Percentiles rank a stretch among this genome's conserved stretches.
Evolutionary conservation across 2,329 filamentous ascomycete genomes (phyloP).

Genomic region (Sporothrix luriei): DNA sequence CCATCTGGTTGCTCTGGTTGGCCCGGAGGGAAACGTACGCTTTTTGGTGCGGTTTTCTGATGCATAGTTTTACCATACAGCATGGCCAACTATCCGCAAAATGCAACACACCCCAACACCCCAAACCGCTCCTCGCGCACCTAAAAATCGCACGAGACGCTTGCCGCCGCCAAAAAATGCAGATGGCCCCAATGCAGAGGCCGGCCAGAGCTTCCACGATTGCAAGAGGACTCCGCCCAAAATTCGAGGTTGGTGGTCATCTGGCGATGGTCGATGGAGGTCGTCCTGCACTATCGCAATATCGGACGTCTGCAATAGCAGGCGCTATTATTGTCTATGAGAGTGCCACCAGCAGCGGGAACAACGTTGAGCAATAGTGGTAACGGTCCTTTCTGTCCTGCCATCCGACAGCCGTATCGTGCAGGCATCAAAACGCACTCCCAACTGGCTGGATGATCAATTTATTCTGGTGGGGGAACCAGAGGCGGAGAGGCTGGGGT

Average conservation of each 20-base stretch:
- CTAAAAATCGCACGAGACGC: constrained; percentile 7
- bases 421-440: not conserved
- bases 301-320: constrained; percentile 8
- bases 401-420: constrained; percentile 4
- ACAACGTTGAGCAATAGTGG: not conserved
- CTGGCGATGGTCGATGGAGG: not conserved
- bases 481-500: not conserved
- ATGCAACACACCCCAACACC: constrained; percentile 6
- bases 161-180: constrained; percentile 1
- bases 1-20: constrained; percentile 9
- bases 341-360: not conserved
- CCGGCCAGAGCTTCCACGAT: constrained; percentile 20
- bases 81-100: constrained; percentile 2
- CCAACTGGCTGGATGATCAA: constrained; percentile 21
- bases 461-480: not conserved
- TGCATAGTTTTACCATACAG: constrained; percentile 13
- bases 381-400: not conserved
- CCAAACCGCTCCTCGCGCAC: not conserved
- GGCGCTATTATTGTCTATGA: not conserved
- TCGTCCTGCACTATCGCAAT: constrained; percentile 6
- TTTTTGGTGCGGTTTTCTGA: constrained; percentile 3
- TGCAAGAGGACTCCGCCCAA: not conserved
- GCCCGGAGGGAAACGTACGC: not conserved
- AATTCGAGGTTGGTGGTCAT: constrained; percentile 4
- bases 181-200: not conserved